Conservation (phyloP, 257 asterid species). For the Solanum chiquidenum region DNA sequence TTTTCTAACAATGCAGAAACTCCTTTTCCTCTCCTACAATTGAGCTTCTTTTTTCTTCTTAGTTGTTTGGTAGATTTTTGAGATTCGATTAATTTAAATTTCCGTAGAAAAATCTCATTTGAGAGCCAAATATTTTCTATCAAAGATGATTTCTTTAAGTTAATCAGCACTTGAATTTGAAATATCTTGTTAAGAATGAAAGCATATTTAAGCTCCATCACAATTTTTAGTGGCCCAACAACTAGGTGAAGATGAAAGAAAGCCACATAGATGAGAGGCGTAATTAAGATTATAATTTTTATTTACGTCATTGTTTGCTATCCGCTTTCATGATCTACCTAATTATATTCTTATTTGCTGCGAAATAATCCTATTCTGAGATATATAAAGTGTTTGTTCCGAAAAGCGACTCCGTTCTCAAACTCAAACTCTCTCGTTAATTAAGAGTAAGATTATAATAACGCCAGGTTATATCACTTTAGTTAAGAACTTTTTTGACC, state of each 20-base stretch:
- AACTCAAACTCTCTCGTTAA: background rate
- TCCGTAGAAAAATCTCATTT: background rate
- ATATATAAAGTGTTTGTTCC: background rate
- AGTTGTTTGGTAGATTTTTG: background rate
- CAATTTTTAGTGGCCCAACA: too few species aligned
- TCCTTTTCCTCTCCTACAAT: background rate
- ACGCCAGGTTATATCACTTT: background rate
- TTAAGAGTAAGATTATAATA: background rate
- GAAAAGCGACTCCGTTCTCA: background rate
- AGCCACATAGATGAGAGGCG: background rate
- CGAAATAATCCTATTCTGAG: rapidly evolving
- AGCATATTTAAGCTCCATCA: too few species aligned
- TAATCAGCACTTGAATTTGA: too few species aligned
- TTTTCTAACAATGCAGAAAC: background rate
- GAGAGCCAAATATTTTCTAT: background rate
- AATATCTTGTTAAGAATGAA: too few species aligned
- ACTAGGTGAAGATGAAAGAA: background rate
- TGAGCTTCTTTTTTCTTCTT: background rate
- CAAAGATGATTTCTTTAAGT: background rate
- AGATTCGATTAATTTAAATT: background rate
- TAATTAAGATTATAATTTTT: too few species aligned
- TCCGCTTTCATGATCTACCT: background rate
- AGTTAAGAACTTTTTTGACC: background rate
- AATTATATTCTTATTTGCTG: background rate
- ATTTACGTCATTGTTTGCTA: too few species aligned